phyloP scores from a whole-genome alignment of 768 basidiomycete genomes.

The Auriscalpium vulgare region DNA sequence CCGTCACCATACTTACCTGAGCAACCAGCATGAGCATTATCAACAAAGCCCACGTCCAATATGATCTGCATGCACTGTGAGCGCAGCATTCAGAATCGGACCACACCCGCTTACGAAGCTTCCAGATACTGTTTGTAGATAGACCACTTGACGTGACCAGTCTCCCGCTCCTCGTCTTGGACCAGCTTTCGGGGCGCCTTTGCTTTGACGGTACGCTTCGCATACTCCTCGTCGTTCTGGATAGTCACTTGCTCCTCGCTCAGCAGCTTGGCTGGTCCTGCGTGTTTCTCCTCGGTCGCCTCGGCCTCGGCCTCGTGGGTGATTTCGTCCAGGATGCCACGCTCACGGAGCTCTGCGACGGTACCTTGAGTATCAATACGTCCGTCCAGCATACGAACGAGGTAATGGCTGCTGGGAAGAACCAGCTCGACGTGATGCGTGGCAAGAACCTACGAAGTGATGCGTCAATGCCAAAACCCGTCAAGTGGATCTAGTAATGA shows the following conservation, averaged over 20 bases:
- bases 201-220: slow-evolving; percentile 21
- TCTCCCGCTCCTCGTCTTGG: slow-evolving; percentile 76
- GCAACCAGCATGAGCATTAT: slow-evolving; percentile 38
- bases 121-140: slow-evolving; percentile 57
- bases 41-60: slow-evolving; percentile 59
- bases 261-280: slow-evolving; percentile 10
- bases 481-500: background rate
- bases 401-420: slow-evolving; percentile 61
- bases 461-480: background rate
- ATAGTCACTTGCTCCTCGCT: slow-evolving; percentile 24
- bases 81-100: no score
- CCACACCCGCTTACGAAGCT: slow-evolving; percentile 45
- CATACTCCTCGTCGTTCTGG: slow-evolving; percentile 9
- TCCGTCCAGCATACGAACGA: slow-evolving; percentile 76
- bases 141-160: slow-evolving; percentile 75
- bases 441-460: slow-evolving; percentile 46
- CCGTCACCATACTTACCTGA: no score
- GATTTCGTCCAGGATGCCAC: slow-evolving; percentile 57
- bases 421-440: slow-evolving; percentile 84
- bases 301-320: slow-evolving; percentile 41
- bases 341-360: slow-evolving; percentile 51
- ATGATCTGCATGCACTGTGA: slow-evolving; percentile 35
- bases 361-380: slow-evolving; percentile 71
- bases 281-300: slow-evolving; percentile 25
- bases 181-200: slow-evolving; percentile 70